Evolutionary conservation across 768 basidiomycete species (phyloP).

Genomic region (Leccinellum albellum): DNA sequence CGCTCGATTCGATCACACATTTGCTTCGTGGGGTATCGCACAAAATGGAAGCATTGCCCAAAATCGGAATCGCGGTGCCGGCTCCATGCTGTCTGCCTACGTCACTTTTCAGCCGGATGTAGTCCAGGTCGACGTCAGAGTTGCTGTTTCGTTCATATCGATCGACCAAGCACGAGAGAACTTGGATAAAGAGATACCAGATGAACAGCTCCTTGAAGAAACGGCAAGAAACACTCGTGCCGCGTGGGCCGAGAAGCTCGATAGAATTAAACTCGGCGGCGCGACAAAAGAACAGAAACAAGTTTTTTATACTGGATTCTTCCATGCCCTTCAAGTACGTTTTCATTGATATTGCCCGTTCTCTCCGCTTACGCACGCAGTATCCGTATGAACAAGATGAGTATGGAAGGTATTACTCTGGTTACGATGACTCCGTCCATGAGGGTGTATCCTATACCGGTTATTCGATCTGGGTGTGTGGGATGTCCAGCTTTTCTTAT

Average conservation of each 20-base stretch:
- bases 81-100: slow-evolving; percentile 50
- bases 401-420: slow-evolving; percentile 67
- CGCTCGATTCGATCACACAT: slow-evolving; percentile 51
- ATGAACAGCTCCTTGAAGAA: slow-evolving; percentile 45
- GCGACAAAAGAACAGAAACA: slow-evolving; percentile 45
- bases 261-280: slow-evolving; percentile 47
- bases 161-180: slow-evolving; percentile 58
- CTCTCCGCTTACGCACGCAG: slow-evolving; percentile 31
- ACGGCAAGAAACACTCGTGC: slow-evolving; percentile 46
- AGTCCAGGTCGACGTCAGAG: slow-evolving; percentile 46
- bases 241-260: slow-evolving; percentile 58
- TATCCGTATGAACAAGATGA: slow-evolving; percentile 79
- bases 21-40: slow-evolving; percentile 46
- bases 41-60: slow-evolving; percentile 39
- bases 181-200: slow-evolving; percentile 46
- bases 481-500: neutral
- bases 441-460: slow-evolving; percentile 71
- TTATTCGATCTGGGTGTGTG: slow-evolving; percentile 71
- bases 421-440: slow-evolving; percentile 65
- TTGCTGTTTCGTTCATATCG: slow-evolving; percentile 75
- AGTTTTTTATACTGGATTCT: slow-evolving; percentile 59
- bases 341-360: neutral
- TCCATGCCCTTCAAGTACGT: slow-evolving; percentile 56
- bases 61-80: slow-evolving; percentile 33
- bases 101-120: slow-evolving; percentile 37